phyloP scores from a whole-genome alignment of 176 grass and related monocot genomes.

The Neostapfia colusana region DNA sequence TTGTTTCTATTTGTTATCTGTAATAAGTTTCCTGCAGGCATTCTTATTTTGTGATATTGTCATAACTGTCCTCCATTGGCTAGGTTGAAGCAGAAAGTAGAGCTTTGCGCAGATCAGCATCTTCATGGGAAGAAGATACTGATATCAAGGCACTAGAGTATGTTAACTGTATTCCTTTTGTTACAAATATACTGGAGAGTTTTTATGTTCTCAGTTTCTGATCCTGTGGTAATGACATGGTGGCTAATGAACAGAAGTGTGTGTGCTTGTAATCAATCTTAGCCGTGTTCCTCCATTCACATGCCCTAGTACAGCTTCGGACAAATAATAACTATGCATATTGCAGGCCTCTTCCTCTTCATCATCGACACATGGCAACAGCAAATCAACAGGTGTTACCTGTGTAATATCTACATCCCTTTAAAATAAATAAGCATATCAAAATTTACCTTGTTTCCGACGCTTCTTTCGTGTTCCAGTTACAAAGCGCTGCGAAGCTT shows the following conservation, averaged over 20 bases:
- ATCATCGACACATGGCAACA: constrained; percentile 89
- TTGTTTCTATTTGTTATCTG: too few relatives aligned
- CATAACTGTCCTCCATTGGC: constrained; percentile 37
- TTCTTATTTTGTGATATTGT: constrained; percentile 31
- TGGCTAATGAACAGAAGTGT: constrained; percentile 7
- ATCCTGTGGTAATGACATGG: neutral
- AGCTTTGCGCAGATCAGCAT: constrained; percentile 61
- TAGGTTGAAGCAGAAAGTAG: constrained; percentile 95
- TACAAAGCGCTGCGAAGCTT: constrained; percentile 94
- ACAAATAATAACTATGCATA: constrained; percentile 38
- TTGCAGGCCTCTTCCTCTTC: constrained; percentile 93
- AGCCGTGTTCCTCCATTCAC: constrained; percentile 21
- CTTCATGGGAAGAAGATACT: constrained; percentile 97
- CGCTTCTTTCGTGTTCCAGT: constrained; percentile 58
- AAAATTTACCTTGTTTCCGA: constrained; percentile 12
- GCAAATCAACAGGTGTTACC: constrained; percentile 73
- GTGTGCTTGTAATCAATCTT: neutral
- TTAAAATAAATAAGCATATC: neutral
- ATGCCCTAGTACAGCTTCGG: constrained; percentile 27
- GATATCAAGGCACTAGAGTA: constrained; percentile 97
- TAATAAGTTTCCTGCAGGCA: neutral
- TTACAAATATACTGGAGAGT: constrained; percentile 5
- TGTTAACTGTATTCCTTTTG: constrained; percentile 21
- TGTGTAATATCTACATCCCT: neutral
- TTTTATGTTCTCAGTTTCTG: neutral